Base-by-base conservation (phyloP, 495 filamentous ascomycete species). In the Hypoxylon fuscum region DNA sequence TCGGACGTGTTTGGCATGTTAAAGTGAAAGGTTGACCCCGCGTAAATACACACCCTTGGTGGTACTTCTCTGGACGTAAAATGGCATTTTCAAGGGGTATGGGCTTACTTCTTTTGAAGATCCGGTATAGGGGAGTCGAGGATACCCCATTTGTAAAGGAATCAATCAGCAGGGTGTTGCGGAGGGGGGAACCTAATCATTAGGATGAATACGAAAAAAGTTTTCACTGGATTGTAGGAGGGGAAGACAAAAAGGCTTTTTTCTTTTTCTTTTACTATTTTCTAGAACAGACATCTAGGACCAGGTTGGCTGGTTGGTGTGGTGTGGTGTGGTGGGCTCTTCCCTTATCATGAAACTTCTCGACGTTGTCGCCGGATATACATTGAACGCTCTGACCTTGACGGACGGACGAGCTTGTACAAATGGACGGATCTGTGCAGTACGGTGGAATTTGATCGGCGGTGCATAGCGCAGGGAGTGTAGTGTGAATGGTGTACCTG, bases 381-480 rank as follows among this genome's bases (percentile, higher is more conserved):
- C 69, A 69, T 64, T 65, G 62, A 65, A 67, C 67, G 64, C 61
- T 68, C 65, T 66, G 64, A 55, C 69, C 69, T 70, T 46, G 66
- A 64, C 49, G 66, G 67, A 63, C 52, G 64, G 66, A 70, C 68
- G 62, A 64, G 69, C 63, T 69, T 72, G 66, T 72, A 72, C 69
- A 66, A 66, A 72, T 72, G 69, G 61, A 66, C 59, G 63, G 63
- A 62, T 70, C 63, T 68, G 59, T 70, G 69, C 53, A 66, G 69
- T 62, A 69, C 52, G 69, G 57, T 55, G 62, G 69, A 56, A 63
- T 66, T 59, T 69, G 67, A 68, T 69, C 51, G 74, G 77, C 74
- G 77, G 81, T 81, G 81, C 79, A 81, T 80, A 85, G 79, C 83
- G 85, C 80, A 81, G 74, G 83, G 82, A 83, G 83, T 82, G 80